These are phyloP conservation scores for Boletus speciosus DNA, from an alignment of 768 basidiomycete genomes.

Conservation along the genomic window DNA sequence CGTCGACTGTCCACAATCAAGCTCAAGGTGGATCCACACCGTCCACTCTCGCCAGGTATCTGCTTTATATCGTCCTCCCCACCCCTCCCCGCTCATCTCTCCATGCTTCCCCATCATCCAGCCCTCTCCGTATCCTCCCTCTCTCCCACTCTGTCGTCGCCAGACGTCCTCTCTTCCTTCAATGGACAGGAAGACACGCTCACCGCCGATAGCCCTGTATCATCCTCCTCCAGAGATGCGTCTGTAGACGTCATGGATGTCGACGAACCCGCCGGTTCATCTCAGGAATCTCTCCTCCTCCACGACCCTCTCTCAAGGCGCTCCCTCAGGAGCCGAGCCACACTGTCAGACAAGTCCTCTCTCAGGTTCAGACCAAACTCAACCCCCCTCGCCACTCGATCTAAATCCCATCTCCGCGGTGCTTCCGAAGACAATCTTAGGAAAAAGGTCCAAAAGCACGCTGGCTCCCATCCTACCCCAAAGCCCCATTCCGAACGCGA, in stretches of 20 bases:
- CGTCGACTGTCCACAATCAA: background rate
- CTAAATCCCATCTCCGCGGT: slow-evolving; percentile 20
- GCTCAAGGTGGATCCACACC: slow-evolving; percentile 3
- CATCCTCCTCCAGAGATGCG: slow-evolving; percentile 33
- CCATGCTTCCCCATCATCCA: slow-evolving; percentile 13
- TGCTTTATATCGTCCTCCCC: slow-evolving; percentile 4
- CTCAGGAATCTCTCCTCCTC: slow-evolving; percentile 26
- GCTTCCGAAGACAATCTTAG: slow-evolving; percentile 27
- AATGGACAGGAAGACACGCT: slow-evolving; percentile 29
- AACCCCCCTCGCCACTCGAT: slow-evolving; percentile 25
- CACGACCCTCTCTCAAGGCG: slow-evolving; percentile 22
- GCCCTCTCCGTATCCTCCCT: slow-evolving; percentile 18
- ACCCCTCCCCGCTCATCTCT: background rate
- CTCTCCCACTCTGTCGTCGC: slow-evolving; percentile 32
- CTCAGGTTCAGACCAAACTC: slow-evolving; percentile 24
- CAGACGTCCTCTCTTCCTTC: slow-evolving; percentile 30
- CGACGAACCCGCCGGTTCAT: slow-evolving; percentile 21
- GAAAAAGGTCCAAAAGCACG: slow-evolving; percentile 27
- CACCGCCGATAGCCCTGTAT: slow-evolving; percentile 28
- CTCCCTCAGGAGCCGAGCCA: slow-evolving; percentile 26
- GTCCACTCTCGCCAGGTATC: slow-evolving; percentile 3
- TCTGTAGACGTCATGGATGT: slow-evolving; percentile 31
- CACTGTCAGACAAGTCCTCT: slow-evolving; percentile 23
- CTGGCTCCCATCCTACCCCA: slow-evolving; percentile 13
- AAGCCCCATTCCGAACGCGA: slow-evolving; percentile 31